Base-by-base conservation (phyloP, 257 asterid species). In the Nicotiana paniculata region DNA sequence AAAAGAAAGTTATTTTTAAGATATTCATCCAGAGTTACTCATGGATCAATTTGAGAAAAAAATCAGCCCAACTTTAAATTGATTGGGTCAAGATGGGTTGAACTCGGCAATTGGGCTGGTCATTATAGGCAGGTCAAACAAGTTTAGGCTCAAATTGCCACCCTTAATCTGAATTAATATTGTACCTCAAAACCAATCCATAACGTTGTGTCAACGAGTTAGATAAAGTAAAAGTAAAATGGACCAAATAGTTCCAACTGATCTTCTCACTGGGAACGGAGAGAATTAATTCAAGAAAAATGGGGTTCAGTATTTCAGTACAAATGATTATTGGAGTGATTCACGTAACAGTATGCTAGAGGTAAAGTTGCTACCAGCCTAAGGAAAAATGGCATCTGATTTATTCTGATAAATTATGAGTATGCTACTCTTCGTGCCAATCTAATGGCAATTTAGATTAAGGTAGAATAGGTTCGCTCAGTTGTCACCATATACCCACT, bases 401-500 rank as follows among this genome's bases (percentile, higher is more conserved):
- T 88, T 88, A 86, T 87, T 87, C 9, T 57, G 72, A 77, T 77
- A 76, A 43, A 70, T 65, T 81, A 83, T 81, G 87, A 82, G 84
- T 77, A 81, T 30, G 85, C 75, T 77, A 66, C 24, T 65, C 77
- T 83, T 54, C 43, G 11, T 63, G 35, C 79, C 79, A 16, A 61
- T 46, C 46, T 9, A 80, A 35, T 37, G 72, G 68, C 72, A 6
- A 37, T 32, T 75, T 46, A 69, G 4, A 81, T 30, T 16, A 37
- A 62, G 48, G 81, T 77, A 65, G 13, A 72, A 35, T 72, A 6
- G 0, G 3, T 72, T 83, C 79, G 16, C 67, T 85, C 84, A 96
- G 85, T 96, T 94, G 68, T 0, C 86, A 65, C 98, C 99, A 81
- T 96, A 93, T 83, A 93, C 76, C 99, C 98, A 96, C 88, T 92